Evolutionary conservation across 1,284 basidiomycete species (phyloP), one percentile per base, ranked within the genome.

Genomic region (Volvariella volvacea): DNA sequence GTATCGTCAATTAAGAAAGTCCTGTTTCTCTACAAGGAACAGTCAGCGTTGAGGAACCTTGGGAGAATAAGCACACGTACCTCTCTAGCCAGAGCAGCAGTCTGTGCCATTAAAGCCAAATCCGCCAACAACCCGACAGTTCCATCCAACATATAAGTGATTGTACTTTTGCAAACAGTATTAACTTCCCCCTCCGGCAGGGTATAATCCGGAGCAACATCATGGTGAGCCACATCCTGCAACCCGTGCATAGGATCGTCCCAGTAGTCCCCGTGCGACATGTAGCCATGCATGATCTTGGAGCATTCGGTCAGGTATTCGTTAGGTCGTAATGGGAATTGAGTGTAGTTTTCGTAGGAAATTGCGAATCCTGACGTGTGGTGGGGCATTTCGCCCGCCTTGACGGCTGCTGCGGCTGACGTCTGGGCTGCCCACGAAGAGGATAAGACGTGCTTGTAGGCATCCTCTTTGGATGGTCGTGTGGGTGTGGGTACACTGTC

Each of bases 141-240:
- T 4, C 81, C 81, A 54, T 81, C 80, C 31, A 85, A 64, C 73
- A 82, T 71, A 54, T 85, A 86, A 0, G 82, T 85, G 51, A 85
- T 75, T 0, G 78, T 80, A 46, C 70, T 77, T 12, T 58, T 64
- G 60, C 82, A 85, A 14, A 75, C 58, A 14, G 56, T 51, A n/a
- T 57, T 58, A 6, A 39, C 49, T 44, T 58, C 57, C 22, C 59
- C 63, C 39, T 65, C 61, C 3, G 62, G 56, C 25, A 58, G 45
- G 37, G 55, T 52, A 42, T 66, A 60, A 40, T 62, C 55, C 3
- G 59, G 53, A 19, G 55, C 50, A 38, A 68, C 63, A 45, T 73
- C 64, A 25, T 63, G 56, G 52, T 83, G 79, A 12, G 57, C 47
- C 4, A 78, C 76, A 52, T 82, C 79, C 52, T 15, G 6, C 8